Percentiles rank a stretch among this genome's conserved stretches.
Evolutionary conservation across 257 asterid species (phyloP).

Genomic region (Solanum virginianum): DNA sequence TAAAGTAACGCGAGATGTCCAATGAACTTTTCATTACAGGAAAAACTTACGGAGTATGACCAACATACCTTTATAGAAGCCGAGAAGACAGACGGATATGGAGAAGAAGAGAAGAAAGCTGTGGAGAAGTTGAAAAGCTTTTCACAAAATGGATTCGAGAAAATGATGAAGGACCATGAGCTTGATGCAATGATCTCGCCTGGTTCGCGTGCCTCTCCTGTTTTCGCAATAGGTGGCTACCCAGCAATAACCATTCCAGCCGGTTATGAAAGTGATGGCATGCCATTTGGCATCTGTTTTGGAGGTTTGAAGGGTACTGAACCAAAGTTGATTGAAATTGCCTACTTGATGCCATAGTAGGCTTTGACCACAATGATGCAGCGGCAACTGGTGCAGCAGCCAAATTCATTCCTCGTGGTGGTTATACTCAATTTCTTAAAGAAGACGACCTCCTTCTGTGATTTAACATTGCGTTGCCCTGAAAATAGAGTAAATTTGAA

Average conservation of each 20-base stretch:
- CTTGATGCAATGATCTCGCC: constrained; percentile 27
- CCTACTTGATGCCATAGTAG: constrained; percentile 45
- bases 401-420: constrained; percentile 23
- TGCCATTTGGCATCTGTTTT: constrained; percentile 52
- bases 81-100: constrained; percentile 27
- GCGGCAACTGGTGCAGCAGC: constrained; percentile 19
- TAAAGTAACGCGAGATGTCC: background rate
- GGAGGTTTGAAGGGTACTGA: constrained; percentile 62
- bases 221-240: constrained; percentile 33
- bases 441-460: constrained; percentile 32
- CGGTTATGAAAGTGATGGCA: constrained; percentile 42
- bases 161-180: constrained; percentile 16
- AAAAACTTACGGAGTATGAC: constrained; percentile 14
- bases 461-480: background rate
- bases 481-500: background rate
- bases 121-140: background rate
- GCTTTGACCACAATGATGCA: constrained; percentile 29
- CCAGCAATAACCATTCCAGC: constrained; percentile 57
- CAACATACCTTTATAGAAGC: constrained; percentile 25
- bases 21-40: constrained; percentile 14
- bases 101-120: constrained; percentile 12
- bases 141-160: constrained; percentile 19
- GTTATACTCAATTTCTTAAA: constrained; percentile 32
- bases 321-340: constrained; percentile 42
- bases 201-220: background rate